Evolutionary conservation across 2,329 filamentous ascomycete species (phyloP), one percentile per base, ranked within the genome.

Genomic region (Calonectria pseudoturangicola): DNA sequence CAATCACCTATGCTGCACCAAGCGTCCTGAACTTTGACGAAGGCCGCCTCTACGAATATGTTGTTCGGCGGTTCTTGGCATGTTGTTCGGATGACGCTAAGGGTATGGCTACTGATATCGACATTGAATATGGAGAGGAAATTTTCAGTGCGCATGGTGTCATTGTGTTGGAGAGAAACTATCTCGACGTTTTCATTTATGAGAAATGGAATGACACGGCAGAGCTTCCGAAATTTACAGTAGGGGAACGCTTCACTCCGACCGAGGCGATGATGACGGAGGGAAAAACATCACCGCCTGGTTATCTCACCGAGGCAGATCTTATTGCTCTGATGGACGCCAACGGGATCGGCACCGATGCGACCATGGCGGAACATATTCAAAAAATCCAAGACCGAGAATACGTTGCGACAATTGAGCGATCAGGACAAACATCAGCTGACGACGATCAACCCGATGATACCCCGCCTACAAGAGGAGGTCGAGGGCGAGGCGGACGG

Each of bases 321-420:
- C 88, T 99, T 30, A 98, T 99, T 81, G 94, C 93, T 3, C 89
- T 99, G 13, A 99, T 99, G 97, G 97, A 99, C 85, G 96, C 95
- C 54, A 99, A 99, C 82, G 97, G 97, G 2, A 99, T 99, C 75
- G 97, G 97, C 15, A 99, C 97, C 12, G 97, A 99, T 85, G 97
- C 97, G 8, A 99, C 97, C 1, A 99, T 99, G 97, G 97, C 97
- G 0, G 97, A 99, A 80, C 97, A 99, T 82, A 99, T 99, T 80
- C 92, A 94, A 72, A 99, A 96, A 84, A 98, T 99, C 79, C 95
- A 98, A 83, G 92, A 96, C 71, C 89, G 97, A 72, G 89, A 96
- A 78, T 99, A 99, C 80, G 96, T 95, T 63, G 91, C 92, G 70
- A 93, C 93, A 2, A 86, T 81, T 81, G 91, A 85, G 81, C 88